Evolutionary conservation across 805 yeast species (phyloP).

Genomic region (Pachysolen tannophilus): DNA sequence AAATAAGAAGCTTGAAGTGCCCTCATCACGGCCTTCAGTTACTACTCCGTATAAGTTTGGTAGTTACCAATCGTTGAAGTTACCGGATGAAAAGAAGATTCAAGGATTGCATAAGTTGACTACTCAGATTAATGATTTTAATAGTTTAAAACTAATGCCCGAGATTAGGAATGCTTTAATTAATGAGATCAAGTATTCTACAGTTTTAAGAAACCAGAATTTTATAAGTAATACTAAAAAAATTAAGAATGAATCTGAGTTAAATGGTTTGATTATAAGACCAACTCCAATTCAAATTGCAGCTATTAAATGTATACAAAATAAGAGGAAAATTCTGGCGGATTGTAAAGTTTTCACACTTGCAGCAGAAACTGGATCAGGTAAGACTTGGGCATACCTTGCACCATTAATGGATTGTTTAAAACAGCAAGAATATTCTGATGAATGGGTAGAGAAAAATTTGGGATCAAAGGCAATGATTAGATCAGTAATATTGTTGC

Average conservation of each 20-base stretch:
- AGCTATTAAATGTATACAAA: slow-evolving; percentile 51
- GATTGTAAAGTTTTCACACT: slow-evolving; percentile 58
- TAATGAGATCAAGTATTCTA: slow-evolving; percentile 40
- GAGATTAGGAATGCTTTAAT: slow-evolving; percentile 54
- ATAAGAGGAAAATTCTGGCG: slow-evolving; percentile 25
- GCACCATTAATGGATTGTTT: slow-evolving; percentile 67
- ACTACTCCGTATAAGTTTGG: slow-evolving; percentile 35
- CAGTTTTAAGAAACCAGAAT: slow-evolving; percentile 31
- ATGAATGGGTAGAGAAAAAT: slow-evolving; percentile 28
- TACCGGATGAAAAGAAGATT: slow-evolving; percentile 26
- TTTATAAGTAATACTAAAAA: slow-evolving; percentile 19
- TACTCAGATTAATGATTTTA: slow-evolving; percentile 51
- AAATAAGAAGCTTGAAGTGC: slow-evolving; percentile 12
- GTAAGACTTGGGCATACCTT: slow-evolving; percentile 89
- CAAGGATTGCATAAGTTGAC: slow-evolving; percentile 31
- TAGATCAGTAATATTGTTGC: slow-evolving; percentile 71
- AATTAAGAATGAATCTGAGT: slow-evolving; percentile 22
- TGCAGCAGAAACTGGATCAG: slow-evolving; percentile 97
- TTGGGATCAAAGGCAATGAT: slow-evolving; percentile 35
- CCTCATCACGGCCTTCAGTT: slow-evolving; percentile 4
- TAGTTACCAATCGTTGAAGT: slow-evolving; percentile 36
- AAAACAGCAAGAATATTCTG: slow-evolving; percentile 44
- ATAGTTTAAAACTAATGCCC: slow-evolving; percentile 60
- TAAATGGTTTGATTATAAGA: slow-evolving; percentile 29
- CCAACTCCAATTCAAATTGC: slow-evolving; percentile 84